Percentiles rank a stretch among this genome's conserved stretches.
phyloP scores from a whole-genome alignment of 2,329 filamentous ascomycete genomes.

The Beauveria rudraprayagi region DNA sequence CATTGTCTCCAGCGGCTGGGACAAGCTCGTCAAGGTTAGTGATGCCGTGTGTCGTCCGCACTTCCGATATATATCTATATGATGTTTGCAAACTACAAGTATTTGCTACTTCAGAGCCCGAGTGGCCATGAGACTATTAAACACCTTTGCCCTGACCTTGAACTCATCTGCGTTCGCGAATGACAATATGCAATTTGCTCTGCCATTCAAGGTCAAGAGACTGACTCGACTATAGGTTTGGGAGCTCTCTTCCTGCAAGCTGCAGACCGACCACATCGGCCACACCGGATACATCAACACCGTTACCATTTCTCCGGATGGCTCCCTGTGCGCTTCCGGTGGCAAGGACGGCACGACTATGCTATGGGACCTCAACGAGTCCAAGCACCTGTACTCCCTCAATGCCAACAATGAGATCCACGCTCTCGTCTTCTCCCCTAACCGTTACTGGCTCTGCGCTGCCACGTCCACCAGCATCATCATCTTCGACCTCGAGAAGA shows the following conservation, averaged over 20 bases:
- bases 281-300: slow-evolving; percentile 99
- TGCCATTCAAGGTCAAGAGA: not conserved
- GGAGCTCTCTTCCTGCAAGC: slow-evolving; percentile 98
- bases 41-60: slow-evolving; percentile 4
- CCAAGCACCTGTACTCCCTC: slow-evolving; percentile 99
- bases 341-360: slow-evolving; percentile 99
- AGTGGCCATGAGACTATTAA: slow-evolving; percentile 91
- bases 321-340: slow-evolving; percentile 96
- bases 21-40: slow-evolving; percentile 99
- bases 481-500: slow-evolving; percentile 99
- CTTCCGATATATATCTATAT: slow-evolving; percentile 42
- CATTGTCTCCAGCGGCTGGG: slow-evolving; percentile 97
- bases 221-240: slow-evolving; percentile 61
- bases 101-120: slow-evolving; percentile 99
- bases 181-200: not conserved
- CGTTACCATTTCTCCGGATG: slow-evolving; percentile 99
- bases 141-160: slow-evolving; percentile 78
- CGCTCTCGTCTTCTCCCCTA: slow-evolving; percentile 99
- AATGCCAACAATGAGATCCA: slow-evolving; percentile 99
- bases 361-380: slow-evolving; percentile 99
- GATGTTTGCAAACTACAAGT: slow-evolving; percentile 86
- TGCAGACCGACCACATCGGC: slow-evolving; percentile 99
- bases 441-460: slow-evolving; percentile 99
- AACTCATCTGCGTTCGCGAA: slow-evolving; percentile 14
- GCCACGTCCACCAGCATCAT: slow-evolving; percentile 97